Conservation (phyloP, 768 basidiomycete species). For the Clitopilus passeckerianus region DNA sequence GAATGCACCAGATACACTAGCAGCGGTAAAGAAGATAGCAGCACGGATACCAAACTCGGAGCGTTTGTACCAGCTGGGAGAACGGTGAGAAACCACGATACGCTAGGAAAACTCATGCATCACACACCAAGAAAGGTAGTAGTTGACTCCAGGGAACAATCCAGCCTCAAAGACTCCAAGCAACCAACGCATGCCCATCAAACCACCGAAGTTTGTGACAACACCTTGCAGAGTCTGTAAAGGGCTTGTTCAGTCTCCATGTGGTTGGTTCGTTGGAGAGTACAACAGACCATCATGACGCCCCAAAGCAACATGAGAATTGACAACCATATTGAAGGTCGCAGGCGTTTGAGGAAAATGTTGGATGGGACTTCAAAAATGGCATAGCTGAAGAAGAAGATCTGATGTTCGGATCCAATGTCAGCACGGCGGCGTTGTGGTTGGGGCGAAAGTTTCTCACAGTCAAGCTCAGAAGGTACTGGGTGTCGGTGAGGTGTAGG, state of each 20-base stretch:
- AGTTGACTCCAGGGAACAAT: slow-evolving; percentile 58
- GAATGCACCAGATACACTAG: slow-evolving; percentile 80
- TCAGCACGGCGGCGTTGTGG: not conserved
- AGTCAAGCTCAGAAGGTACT: slow-evolving; percentile 63
- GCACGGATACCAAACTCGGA: slow-evolving; percentile 69
- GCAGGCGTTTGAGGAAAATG: slow-evolving; percentile 63
- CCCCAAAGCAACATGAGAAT: slow-evolving; percentile 73
- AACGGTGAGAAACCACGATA: not conserved
- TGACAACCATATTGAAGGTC: slow-evolving; percentile 77
- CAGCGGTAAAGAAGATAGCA: slow-evolving; percentile 72
- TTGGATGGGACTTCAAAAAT: slow-evolving; percentile 79
- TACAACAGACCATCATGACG: slow-evolving; percentile 58
- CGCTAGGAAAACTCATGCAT: not conserved
- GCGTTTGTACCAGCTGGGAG: slow-evolving; percentile 52
- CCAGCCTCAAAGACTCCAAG: slow-evolving; percentile 75
- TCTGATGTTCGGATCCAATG: slow-evolving; percentile 10
- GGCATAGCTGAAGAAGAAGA: slow-evolving; percentile 61
- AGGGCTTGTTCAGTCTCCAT: not conserved
- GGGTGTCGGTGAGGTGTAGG: slow-evolving; percentile 57
- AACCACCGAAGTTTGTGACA: slow-evolving; percentile 61
- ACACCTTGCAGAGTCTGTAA: slow-evolving; percentile 67
- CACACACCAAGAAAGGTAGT: slow-evolving; percentile 67
- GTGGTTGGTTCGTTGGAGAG: not conserved
- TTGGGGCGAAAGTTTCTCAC: slow-evolving; percentile 22
- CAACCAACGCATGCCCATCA: slow-evolving; percentile 74